These are phyloP conservation scores for Lanmaoa pseudosensibilis DNA, from an alignment of 768 basidiomycete species.

Conservation along the genomic window DNA sequence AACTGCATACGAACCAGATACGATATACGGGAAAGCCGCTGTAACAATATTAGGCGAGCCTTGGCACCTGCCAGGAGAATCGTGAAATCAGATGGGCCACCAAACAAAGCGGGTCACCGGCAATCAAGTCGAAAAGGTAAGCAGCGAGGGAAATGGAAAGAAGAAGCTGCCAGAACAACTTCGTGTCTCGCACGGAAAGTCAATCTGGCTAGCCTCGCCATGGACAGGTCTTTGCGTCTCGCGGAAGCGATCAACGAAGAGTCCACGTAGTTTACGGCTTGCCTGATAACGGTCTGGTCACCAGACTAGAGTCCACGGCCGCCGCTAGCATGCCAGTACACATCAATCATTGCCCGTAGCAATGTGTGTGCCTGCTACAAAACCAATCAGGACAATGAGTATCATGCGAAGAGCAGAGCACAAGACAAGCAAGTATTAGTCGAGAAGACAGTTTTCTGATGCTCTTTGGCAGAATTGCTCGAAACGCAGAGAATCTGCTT, in stretches of 20 bases:
- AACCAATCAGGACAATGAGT: background rate
- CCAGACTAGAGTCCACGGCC: background rate
- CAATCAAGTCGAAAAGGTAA: slow-evolving; percentile 6
- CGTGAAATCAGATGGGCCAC: background rate
- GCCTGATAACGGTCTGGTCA: too few species aligned
- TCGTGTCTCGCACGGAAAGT: background rate
- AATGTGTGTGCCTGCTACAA: background rate
- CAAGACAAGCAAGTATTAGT: background rate
- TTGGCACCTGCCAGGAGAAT: background rate
- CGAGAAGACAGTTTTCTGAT: background rate
- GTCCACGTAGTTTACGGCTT: too few species aligned
- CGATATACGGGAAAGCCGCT: background rate
- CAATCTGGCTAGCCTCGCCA: background rate
- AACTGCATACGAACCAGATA: background rate
- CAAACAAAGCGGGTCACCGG: background rate
- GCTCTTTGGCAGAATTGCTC: background rate
- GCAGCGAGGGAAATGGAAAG: background rate
- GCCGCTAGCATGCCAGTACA: background rate
- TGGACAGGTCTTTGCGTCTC: background rate
- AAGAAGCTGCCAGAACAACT: background rate
- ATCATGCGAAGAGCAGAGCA: background rate
- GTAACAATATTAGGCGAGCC: background rate
- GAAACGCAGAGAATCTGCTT: background rate
- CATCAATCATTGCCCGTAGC: background rate
- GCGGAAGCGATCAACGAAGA: background rate